phyloP scores from a whole-genome alignment of 1,139 yeast genomes.

The Lodderomyces parapsilosis region DNA sequence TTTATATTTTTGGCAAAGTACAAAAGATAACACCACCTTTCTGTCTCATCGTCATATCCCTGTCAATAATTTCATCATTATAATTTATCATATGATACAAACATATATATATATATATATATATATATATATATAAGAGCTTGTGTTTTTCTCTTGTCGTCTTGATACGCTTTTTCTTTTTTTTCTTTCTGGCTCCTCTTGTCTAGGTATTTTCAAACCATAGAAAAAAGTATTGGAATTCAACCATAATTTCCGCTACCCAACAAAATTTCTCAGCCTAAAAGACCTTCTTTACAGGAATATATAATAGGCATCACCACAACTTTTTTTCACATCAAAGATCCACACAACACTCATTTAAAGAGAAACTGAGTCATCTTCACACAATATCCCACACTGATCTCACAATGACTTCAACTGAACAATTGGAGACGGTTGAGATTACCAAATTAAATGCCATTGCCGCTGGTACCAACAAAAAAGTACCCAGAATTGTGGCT shows the following conservation, averaged over 20 bases:
- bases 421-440: constrained; percentile 54
- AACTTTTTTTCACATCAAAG: neutral
- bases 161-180: neutral
- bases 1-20: neutral
- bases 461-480: constrained; percentile 84
- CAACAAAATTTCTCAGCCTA: neutral
- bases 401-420: constrained; percentile 4
- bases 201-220: neutral
- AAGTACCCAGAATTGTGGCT: constrained; percentile 66
- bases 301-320: too few species aligned
- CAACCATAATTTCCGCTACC: neutral
- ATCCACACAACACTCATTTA: neutral
- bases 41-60: neutral
- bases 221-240: neutral
- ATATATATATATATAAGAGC: neutral
- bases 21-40: neutral
- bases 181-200: neutral
- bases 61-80: neutral
- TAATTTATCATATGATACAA: neutral
- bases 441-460: constrained; percentile 76
- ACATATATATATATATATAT: neutral
- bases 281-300: too few species aligned
- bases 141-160: neutral
- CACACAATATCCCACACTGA: neutral
- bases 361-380: neutral